These are phyloP conservation scores for Dissophora globulifera DNA, from an alignment of 192 early-diverging fungal species.

Conservation along the genomic window DNA sequence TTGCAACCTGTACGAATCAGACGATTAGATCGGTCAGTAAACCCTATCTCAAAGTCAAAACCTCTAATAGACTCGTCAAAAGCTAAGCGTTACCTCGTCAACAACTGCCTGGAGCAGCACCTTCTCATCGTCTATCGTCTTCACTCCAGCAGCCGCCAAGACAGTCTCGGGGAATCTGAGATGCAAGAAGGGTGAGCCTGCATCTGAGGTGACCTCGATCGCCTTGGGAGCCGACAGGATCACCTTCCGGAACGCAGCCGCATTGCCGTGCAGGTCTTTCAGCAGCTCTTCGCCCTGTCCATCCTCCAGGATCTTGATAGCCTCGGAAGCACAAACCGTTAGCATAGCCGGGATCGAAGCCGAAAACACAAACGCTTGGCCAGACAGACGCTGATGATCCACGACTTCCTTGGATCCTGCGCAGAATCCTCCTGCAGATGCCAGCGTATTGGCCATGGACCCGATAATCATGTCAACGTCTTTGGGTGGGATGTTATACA, in stretches of 20 bases:
- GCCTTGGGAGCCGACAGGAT: conserved; percentile 61
- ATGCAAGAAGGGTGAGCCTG: conserved; percentile 80
- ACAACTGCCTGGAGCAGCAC: conserved; percentile 82
- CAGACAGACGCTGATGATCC: conserved; percentile 92
- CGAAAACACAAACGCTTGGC: conserved; percentile 91
- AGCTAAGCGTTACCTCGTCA: conserved; percentile 62
- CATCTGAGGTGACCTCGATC: conserved; percentile 60
- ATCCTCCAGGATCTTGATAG: conserved; percentile 69
- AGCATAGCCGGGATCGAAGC: conserved; percentile 95
- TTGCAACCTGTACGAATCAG: conserved; percentile 36
- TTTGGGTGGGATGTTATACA: conserved; percentile 75
- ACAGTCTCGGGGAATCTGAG: conserved; percentile 66
- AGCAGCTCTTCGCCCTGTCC: conserved; percentile 59
- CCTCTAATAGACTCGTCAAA: conserved; percentile 8
- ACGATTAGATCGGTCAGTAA: background rate
- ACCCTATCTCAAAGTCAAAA: background rate
- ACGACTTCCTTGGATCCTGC: conserved; percentile 85
- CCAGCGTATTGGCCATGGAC: conserved; percentile 81
- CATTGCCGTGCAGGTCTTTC: conserved; percentile 71
- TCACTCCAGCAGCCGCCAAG: conserved; percentile 14
- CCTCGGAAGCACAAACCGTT: conserved; percentile 87
- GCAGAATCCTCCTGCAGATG: conserved; percentile 93
- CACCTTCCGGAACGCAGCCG: conserved; percentile 65
- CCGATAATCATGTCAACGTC: conserved; percentile 93
- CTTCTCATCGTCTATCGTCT: conserved; percentile 77